Evolutionary conservation across 228 moss, liverwort and hornwort genomes (phyloP).

Genomic region (Sphagnum fallax): DNA sequence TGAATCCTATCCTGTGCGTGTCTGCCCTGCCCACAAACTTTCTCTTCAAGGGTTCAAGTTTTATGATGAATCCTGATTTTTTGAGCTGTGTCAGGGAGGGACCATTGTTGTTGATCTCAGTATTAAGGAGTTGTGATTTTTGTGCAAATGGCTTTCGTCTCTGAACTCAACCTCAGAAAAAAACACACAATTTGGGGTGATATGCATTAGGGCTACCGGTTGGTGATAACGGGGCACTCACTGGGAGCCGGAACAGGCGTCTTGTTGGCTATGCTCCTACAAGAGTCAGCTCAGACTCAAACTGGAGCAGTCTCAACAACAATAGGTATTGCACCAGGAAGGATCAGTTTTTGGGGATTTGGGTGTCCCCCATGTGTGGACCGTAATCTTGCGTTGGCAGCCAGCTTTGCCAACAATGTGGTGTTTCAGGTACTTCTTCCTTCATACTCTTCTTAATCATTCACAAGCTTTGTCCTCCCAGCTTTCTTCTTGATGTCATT

Average conservation of each 20-base stretch:
- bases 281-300: conserved; percentile 25
- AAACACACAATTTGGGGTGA: too few relatives aligned
- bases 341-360: conserved; percentile 78
- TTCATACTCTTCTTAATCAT: not conserved
- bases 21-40: not conserved
- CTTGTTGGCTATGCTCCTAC: conserved; percentile 54
- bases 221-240: conserved; percentile 89
- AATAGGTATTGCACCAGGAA: conserved; percentile 39
- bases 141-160: not conserved
- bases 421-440: conserved; percentile 60
- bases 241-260: conserved; percentile 79
- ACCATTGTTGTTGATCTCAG: not conserved
- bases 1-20: conserved; percentile 37
- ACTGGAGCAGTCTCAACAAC: conserved; percentile 29
- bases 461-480: not conserved
- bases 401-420: conserved; percentile 49
- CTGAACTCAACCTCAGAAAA: too few relatives aligned
- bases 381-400: conserved; percentile 37
- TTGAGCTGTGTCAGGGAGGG: not conserved
- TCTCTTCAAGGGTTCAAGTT: not conserved
- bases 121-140: conserved; percentile 4
- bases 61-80: not conserved
- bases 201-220: conserved; percentile 48
- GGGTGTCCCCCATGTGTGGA: conserved; percentile 87
- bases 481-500: too few relatives aligned